Conservation (phyloP, 2,329 filamentous ascomycete species). For the Fusarium concolor region DNA sequence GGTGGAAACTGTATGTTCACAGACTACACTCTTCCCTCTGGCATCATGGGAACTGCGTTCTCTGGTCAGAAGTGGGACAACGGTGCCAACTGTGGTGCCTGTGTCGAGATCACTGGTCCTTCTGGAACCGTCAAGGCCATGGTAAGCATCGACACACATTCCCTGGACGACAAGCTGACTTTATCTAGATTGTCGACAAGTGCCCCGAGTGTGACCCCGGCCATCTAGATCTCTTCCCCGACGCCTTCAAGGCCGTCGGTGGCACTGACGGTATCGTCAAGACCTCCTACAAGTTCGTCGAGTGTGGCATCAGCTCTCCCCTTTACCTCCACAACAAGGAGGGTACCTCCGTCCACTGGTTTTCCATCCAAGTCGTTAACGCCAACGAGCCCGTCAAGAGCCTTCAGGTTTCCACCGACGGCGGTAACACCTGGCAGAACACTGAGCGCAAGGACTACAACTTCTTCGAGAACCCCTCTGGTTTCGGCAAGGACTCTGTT, state of each 20-base stretch:
- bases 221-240: constrained; percentile 60
- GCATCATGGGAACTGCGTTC: constrained; percentile 71
- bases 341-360: constrained; percentile 58
- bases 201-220: constrained; percentile 56
- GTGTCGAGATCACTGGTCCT: constrained; percentile 69
- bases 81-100: constrained; percentile 69
- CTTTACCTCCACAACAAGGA: constrained; percentile 59
- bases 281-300: constrained; percentile 52
- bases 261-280: constrained; percentile 52
- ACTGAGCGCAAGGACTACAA: constrained; percentile 67
- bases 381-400: constrained; percentile 65
- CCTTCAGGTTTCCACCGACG: constrained; percentile 71
- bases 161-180: constrained; percentile 1
- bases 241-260: constrained; percentile 55
- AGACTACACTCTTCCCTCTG: constrained; percentile 69
- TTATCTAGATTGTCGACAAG: constrained; percentile 56
- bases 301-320: constrained; percentile 57
- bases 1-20: constrained; percentile 74
- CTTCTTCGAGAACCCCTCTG: constrained; percentile 70
- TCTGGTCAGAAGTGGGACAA: constrained; percentile 68
- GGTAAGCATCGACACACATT: constrained; percentile 55
- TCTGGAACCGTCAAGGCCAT: constrained; percentile 71
- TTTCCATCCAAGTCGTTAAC: constrained; percentile 70
- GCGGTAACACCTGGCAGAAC: constrained; percentile 67
- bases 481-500: constrained; percentile 66